phyloP scores from a whole-genome alignment of 139 green algal genomes.

The Tetraselmis striata region DNA sequence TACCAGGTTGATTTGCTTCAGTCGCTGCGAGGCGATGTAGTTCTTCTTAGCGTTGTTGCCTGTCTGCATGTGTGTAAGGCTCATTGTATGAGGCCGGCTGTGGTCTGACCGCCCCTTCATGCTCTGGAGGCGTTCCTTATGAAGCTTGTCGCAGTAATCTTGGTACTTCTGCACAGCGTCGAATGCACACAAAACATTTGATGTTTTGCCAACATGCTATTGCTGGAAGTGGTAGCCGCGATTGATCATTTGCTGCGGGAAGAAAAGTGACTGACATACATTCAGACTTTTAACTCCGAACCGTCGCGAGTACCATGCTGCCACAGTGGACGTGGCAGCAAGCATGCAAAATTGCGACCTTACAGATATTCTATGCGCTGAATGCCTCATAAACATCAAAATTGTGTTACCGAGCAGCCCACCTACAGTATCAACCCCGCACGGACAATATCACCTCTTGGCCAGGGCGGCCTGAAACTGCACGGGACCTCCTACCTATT shows the following conservation, averaged over 20 bases:
- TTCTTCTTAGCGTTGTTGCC: neutral
- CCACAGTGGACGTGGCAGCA: no score
- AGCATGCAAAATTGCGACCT: no score
- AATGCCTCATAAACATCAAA: neutral
- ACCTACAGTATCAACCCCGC: no score
- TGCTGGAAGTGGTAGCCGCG: no score
- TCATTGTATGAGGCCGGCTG: neutral
- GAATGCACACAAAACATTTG: no score
- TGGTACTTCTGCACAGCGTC: neutral
- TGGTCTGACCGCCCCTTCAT: neutral
- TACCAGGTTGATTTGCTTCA: neutral
- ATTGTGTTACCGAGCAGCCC: neutral
- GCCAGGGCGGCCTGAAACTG: neutral
- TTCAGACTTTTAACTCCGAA: no score
- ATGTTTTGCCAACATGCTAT: no score
- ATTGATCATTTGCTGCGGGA: no score
- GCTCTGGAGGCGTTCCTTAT: neutral
- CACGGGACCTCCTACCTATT: neutral
- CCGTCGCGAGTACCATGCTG: no score
- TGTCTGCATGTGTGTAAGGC: neutral
- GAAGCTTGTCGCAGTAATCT: neutral
- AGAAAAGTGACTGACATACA: no score
- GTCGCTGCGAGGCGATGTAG: neutral
- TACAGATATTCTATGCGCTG: neutral
- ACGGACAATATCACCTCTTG: neutral